phyloP scores from a whole-genome alignment of 176 grass and related monocot genomes.

The Chrysopogon serrulatus region DNA sequence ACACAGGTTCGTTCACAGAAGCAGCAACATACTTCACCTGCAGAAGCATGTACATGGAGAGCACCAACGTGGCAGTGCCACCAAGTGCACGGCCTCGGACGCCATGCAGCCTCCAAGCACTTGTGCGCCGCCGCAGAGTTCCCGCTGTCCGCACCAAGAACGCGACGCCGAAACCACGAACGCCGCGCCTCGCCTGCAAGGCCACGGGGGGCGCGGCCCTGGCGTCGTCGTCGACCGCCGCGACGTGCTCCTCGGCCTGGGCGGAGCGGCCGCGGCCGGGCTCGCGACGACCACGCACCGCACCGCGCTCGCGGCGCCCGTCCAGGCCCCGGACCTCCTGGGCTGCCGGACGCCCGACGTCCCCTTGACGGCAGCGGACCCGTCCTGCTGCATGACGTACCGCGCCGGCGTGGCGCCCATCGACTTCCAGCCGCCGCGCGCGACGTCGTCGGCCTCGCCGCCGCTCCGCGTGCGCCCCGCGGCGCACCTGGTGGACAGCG shows the following conservation, averaged over 20 bases:
- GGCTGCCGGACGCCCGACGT: constrained; percentile 36
- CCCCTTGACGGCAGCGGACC: background rate
- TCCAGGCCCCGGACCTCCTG: constrained; percentile 49
- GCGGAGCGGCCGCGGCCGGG: constrained; percentile 25
- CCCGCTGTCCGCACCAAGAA: background rate
- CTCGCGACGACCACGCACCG: background rate
- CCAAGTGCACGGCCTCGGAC: background rate
- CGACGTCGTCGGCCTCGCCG: too few species aligned
- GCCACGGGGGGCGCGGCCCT: too few species aligned
- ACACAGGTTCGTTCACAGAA: background rate
- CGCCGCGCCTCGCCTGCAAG: background rate
- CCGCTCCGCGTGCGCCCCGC: constrained; percentile 64
- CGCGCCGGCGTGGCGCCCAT: background rate
- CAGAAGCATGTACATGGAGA: background rate
- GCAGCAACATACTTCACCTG: too few species aligned
- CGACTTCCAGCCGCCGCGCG: constrained; percentile 40
- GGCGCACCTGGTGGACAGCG: constrained; percentile 45
- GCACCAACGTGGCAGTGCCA: background rate
- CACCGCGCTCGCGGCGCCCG: constrained; percentile 35
- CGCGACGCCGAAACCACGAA: background rate
- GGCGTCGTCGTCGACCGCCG: too few species aligned
- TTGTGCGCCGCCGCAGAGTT: background rate
- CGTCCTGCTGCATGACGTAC: constrained; percentile 54
- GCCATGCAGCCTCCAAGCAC: background rate
- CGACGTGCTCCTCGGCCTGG: constrained; percentile 53